These are phyloP conservation scores for Cladosporium sp. DNA, from an alignment of 2,329 filamentous ascomycete species.

Conservation along the genomic window DNA sequence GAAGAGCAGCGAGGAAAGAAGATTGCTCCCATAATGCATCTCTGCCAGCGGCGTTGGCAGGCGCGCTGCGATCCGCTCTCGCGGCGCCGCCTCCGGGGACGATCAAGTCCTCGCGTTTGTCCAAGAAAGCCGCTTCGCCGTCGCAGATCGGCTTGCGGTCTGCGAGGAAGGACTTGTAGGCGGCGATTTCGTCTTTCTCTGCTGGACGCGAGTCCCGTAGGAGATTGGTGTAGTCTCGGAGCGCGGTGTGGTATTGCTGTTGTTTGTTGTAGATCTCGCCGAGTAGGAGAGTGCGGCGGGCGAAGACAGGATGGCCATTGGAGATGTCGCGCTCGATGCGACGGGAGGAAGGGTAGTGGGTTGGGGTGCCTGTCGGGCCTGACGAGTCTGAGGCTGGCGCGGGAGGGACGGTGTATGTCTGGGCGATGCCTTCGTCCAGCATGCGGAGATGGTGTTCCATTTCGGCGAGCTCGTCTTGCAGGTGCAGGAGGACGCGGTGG, in stretches of 20 bases:
- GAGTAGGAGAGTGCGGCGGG: conserved; percentile 61
- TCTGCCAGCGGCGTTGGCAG: background rate
- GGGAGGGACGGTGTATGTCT: conserved; percentile 25
- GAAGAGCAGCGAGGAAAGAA: conserved; percentile 39
- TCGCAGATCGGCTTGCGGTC: conserved; percentile 58
- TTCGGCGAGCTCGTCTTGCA: conserved; percentile 82
- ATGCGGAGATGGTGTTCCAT: conserved; percentile 74
- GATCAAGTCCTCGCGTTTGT: conserved; percentile 57
- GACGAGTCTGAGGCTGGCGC: conserved; percentile 26
- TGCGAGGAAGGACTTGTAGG: conserved; percentile 59
- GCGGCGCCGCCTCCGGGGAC: conserved; percentile 24
- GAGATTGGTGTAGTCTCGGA: conserved; percentile 59
- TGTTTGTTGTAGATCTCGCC: conserved; percentile 66
- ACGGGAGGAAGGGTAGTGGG: conserved; percentile 56
- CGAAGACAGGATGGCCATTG: conserved; percentile 54
- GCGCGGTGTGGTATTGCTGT: conserved; percentile 64
- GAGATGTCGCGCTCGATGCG: conserved; percentile 57
- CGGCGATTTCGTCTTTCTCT: conserved; percentile 51
- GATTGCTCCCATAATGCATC: conserved; percentile 10
- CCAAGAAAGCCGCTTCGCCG: conserved; percentile 61
- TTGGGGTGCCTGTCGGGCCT: background rate
- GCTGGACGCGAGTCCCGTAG: conserved; percentile 54
- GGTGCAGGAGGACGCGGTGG: conserved; percentile 75
- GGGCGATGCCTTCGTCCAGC: conserved; percentile 62
- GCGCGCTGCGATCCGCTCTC: conserved; percentile 5